Percentiles rank a stretch among this genome's conserved stretches.
phyloP scores from a whole-genome alignment of 2,329 filamentous ascomycete genomes.

The Stachybotrys chlorohalonatus region DNA sequence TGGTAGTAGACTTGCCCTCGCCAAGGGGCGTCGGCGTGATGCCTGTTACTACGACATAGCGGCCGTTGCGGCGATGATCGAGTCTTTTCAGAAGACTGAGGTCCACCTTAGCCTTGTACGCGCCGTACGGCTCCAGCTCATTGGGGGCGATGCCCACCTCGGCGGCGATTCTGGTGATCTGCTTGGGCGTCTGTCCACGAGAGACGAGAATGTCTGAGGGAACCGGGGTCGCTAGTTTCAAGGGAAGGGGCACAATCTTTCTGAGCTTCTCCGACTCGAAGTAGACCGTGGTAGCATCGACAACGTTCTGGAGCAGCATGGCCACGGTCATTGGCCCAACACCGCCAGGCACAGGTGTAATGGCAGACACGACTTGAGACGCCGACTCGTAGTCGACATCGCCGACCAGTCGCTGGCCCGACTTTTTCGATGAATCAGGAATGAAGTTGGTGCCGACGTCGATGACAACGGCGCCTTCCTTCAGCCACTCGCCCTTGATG shows the following conservation, averaged over 20 bases:
- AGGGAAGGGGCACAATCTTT: constrained; percentile 69
- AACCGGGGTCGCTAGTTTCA: constrained; percentile 71
- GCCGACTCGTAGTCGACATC: constrained; percentile 91
- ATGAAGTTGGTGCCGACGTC: constrained; percentile 98
- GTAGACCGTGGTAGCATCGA: constrained; percentile 72
- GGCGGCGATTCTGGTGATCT: constrained; percentile 72
- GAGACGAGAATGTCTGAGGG: constrained; percentile 96
- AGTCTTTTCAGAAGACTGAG: constrained; percentile 74
- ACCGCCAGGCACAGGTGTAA: constrained; percentile 93
- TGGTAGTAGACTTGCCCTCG: constrained; percentile 97
- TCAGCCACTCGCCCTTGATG: constrained; percentile 92
- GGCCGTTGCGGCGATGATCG: constrained; percentile 77
- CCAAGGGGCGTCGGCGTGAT: constrained; percentile 95
- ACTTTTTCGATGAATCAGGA: constrained; percentile 81
- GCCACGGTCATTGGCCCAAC: constrained; percentile 98
- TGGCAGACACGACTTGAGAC: constrained; percentile 75
- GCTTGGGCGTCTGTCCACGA: constrained; percentile 81
- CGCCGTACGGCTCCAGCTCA: constrained; percentile 89
- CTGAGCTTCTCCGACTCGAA: constrained; percentile 78
- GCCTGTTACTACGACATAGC: constrained; percentile 86
- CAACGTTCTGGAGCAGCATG: constrained; percentile 94
- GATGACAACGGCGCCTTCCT: constrained; percentile 89
- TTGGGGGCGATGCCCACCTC: constrained; percentile 83
- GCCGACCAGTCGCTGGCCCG: constrained; percentile 82
- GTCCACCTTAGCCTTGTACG: constrained; percentile 93